Percentiles rank a stretch among this genome's conserved stretches.
Evolutionary conservation across 352 stramenopile species (phyloP).

Genomic region (Lagenidium giganteum): DNA sequence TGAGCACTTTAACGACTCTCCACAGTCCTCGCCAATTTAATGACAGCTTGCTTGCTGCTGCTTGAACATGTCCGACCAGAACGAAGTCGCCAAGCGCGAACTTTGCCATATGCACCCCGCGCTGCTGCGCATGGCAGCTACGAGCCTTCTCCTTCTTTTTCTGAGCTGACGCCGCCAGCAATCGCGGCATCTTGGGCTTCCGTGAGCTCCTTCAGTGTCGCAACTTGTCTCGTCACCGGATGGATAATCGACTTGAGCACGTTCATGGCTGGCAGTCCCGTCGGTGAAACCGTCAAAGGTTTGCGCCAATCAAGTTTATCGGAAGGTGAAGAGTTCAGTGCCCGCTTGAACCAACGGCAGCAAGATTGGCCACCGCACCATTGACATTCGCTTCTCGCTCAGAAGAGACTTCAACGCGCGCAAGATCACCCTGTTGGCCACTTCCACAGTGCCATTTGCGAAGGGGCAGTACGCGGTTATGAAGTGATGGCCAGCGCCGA

Average conservation of each 20-base stretch:
- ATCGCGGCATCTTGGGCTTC: no score
- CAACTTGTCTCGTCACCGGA: no score
- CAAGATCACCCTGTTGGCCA: conserved; percentile 13
- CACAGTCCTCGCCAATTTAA: background rate
- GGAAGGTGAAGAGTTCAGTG: conserved; percentile 16
- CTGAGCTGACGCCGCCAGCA: no score
- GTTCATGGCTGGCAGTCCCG: conserved; percentile 11
- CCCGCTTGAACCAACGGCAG: conserved; percentile 10
- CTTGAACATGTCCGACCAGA: conserved; percentile 3
- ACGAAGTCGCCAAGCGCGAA: conserved; percentile 13
- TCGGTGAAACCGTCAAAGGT: no score
- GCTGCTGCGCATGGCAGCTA: background rate
- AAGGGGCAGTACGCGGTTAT: conserved; percentile 17
- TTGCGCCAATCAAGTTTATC: conserved; percentile 6
- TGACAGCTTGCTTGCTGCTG: conserved; percentile 1
- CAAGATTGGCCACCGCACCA: conserved; percentile 6
- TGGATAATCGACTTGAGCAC: no score
- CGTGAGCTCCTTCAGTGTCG: no score
- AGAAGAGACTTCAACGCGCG: conserved; percentile 3
- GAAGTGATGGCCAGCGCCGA: conserved; percentile 17
- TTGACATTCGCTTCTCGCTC: conserved; percentile 2
- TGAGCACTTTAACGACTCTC: background rate
- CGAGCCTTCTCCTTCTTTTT: background rate
- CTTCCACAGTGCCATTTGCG: conserved; percentile 23
- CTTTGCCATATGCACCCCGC: background rate